Evolutionary conservation across 441 rosid species (phyloP).

Genomic region (Corymbia calophylla): DNA sequence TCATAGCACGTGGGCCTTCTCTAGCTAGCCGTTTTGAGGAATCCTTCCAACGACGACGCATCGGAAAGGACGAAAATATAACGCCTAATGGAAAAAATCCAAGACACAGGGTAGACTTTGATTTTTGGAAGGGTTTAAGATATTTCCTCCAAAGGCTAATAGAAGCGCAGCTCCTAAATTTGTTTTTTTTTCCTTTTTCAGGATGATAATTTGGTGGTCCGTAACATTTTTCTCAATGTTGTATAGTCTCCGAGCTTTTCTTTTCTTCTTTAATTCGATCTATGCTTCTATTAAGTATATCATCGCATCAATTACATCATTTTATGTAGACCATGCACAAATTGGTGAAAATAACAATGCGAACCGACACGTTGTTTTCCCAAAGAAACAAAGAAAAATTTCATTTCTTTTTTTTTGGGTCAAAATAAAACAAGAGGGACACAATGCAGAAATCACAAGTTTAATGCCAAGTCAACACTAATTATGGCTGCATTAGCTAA

Average conservation of each 20-base stretch:
- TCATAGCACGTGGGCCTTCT: not conserved
- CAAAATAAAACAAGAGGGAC: not conserved
- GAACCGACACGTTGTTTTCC: not conserved
- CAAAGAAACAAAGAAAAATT: not conserved
- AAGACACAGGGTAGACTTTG: not conserved
- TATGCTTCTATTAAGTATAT: not conserved
- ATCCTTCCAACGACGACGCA: not conserved
- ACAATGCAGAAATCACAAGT: not conserved
- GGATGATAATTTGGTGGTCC: not conserved
- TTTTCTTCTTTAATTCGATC: not conserved
- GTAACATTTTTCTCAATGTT: not conserved
- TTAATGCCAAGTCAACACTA: rapidly evolving
- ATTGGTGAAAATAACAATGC: not conserved
- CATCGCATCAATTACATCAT: not conserved
- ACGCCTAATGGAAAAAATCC: not conserved
- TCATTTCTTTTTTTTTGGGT: not conserved
- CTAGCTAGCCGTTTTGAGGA: not conserved
- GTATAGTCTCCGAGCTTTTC: not conserved
- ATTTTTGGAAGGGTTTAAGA: not conserved
- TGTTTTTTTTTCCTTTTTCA: not conserved
- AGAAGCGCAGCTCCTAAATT: not conserved
- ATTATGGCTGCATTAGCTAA: too few species aligned
- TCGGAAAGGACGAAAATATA: not conserved
- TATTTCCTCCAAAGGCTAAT: not conserved
- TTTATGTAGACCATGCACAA: too few species aligned